phyloP scores from a whole-genome alignment of 768 basidiomycete species.

The Myochromella boudieri region DNA sequence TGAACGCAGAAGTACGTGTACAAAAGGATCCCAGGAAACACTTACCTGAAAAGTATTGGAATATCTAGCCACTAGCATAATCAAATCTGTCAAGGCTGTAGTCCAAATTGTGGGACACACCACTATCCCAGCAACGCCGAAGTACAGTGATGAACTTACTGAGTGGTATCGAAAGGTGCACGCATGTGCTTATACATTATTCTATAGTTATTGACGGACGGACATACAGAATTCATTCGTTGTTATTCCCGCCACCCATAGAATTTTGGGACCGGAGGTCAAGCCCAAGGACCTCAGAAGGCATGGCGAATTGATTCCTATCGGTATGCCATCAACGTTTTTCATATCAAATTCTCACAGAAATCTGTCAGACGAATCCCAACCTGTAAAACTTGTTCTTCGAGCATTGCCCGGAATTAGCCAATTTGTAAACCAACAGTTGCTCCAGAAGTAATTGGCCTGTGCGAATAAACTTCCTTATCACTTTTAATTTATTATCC shows the following conservation, averaged over 20 bases:
- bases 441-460: too few species aligned
- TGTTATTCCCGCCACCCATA: constrained; percentile 65
- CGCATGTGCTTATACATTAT: not conserved
- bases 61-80: constrained; percentile 45
- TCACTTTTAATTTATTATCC: too few species aligned
- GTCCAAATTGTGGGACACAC: constrained; percentile 78
- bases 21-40: not conserved
- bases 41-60: not conserved
- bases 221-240: constrained; percentile 70
- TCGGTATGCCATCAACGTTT: constrained; percentile 44
- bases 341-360: not conserved
- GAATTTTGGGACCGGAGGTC: constrained; percentile 40
- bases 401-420: constrained; percentile 65
- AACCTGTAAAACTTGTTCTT: constrained; percentile 75
- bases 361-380: constrained; percentile 53
- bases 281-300: constrained; percentile 49
- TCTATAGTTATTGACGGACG: constrained; percentile 3
- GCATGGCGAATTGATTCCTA: constrained; percentile 63
- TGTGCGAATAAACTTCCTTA: too few species aligned
- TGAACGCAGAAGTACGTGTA: constrained; percentile 59
- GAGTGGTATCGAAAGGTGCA: constrained; percentile 75
- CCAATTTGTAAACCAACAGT: constrained; percentile 46
- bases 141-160: constrained; percentile 53
- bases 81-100: constrained; percentile 65
- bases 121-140: constrained; percentile 52